Conservation (phyloP, 2,329 filamentous ascomycete species). For the Penicillium sp. region DNA sequence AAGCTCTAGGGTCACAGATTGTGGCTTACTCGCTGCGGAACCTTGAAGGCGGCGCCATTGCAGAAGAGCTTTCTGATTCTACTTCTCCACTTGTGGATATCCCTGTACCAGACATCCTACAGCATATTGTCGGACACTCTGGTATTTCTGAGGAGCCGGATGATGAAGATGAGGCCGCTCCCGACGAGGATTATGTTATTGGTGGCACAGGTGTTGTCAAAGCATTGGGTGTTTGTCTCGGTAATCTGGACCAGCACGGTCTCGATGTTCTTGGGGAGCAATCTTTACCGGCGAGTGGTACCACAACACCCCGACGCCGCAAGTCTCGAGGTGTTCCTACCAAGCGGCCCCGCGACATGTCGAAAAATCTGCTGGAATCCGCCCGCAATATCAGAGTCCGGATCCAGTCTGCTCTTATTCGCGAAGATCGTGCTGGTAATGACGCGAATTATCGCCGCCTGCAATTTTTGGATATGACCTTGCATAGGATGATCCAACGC, state of each 20-base stretch:
- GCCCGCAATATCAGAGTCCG: constrained; percentile 83
- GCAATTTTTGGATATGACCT: constrained; percentile 80
- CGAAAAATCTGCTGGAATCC: constrained; percentile 80
- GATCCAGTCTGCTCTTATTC: constrained; percentile 77
- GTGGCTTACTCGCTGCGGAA: constrained; percentile 91
- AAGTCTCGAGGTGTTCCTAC: constrained; percentile 50
- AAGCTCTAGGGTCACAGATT: constrained; percentile 89
- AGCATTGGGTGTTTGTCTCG: constrained; percentile 83
- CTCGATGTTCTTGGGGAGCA: constrained; percentile 33
- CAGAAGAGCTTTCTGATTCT: constrained; percentile 51
- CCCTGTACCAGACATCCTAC: constrained; percentile 75
- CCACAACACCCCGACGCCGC: constrained; percentile 53
- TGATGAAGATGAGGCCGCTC: constrained; percentile 66
- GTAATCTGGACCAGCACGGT: constrained; percentile 66
- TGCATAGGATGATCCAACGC: constrained; percentile 86
- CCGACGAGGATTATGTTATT: constrained; percentile 93
- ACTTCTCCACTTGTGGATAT: constrained; percentile 50
- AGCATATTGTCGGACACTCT: constrained; percentile 76
- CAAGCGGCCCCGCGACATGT: constrained; percentile 83
- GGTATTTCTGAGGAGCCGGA: constrained; percentile 49
- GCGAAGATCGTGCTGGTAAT: constrained; percentile 68
- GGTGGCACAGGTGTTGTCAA: constrained; percentile 94
- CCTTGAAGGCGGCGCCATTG: constrained; percentile 73
- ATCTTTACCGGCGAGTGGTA: constrained; percentile 49
- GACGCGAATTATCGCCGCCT: constrained; percentile 77